A percentile compares a stretch with the other conserved stretches of the same genome.
These are phyloP conservation scores for Periconia sp. DNA, from an alignment of 2,329 filamentous ascomycete genomes.

Conservation along the genomic window DNA sequence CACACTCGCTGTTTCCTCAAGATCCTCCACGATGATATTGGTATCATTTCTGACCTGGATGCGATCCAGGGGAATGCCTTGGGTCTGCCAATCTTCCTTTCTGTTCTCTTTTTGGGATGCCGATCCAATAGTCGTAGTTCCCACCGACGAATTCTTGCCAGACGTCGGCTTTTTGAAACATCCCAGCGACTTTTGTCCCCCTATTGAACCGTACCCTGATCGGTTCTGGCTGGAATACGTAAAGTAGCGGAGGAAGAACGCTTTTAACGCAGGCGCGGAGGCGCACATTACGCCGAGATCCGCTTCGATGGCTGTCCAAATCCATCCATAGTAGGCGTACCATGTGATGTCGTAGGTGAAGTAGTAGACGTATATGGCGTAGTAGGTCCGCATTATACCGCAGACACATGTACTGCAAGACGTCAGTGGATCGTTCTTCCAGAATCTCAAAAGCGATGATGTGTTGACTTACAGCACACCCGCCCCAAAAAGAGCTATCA, in stretches of 20 bases:
- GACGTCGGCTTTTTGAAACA: background rate
- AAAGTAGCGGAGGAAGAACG: slow-evolving; percentile 48
- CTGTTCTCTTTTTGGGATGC: background rate
- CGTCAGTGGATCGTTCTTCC: background rate
- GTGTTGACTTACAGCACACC: slow-evolving; percentile 43
- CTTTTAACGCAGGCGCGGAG: slow-evolving; percentile 46
- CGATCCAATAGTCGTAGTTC: background rate
- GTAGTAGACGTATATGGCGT: slow-evolving; percentile 35
- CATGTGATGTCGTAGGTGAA: slow-evolving; percentile 46
- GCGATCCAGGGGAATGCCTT: slow-evolving; percentile 5
- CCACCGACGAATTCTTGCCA: background rate
- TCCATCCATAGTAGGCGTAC: slow-evolving; percentile 42
- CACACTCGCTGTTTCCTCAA: slow-evolving; percentile 6
- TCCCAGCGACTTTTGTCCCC: background rate
- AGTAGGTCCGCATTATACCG: slow-evolving; percentile 42
- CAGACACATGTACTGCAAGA: slow-evolving; percentile 32
- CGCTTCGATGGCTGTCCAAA: slow-evolving; percentile 47
- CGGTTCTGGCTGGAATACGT: slow-evolving; percentile 13
- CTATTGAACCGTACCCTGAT: slow-evolving; percentile 8
- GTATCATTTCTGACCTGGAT: slow-evolving; percentile 8
- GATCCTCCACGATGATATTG: slow-evolving; percentile 9
- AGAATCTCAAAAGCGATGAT: background rate
- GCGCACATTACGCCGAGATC: slow-evolving; percentile 47
- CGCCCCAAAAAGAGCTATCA: slow-evolving; percentile 48
- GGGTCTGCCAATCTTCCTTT: background rate